Conservation (phyloP, 1,284 basidiomycete genomes). For the Cystobasidium sp. region DNA sequence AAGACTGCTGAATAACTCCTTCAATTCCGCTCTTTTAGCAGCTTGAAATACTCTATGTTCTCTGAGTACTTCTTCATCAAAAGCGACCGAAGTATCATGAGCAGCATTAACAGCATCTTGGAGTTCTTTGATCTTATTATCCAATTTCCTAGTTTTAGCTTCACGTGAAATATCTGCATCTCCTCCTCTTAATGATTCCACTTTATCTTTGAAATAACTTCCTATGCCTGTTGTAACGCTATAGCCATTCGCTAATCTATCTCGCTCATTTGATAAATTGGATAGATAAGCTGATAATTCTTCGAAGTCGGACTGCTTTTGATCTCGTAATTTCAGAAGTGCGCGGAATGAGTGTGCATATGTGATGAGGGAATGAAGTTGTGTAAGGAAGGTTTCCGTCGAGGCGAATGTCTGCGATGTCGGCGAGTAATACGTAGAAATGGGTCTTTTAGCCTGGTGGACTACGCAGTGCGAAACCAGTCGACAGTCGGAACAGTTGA, state of each 20-base stretch:
- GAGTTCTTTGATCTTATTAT: constrained; percentile 93
- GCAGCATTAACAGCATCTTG: constrained; percentile 94
- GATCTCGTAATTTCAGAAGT: constrained; percentile 91
- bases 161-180: constrained; percentile 92
- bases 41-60: constrained; percentile 89
- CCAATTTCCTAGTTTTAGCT: constrained; percentile 89
- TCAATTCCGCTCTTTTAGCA: constrained; percentile 92
- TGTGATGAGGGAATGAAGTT: constrained; percentile 83
- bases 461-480: neutral
- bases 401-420: constrained; percentile 71
- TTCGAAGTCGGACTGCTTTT: constrained; percentile 98
- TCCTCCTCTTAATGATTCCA: constrained; percentile 86
- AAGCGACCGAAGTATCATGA: constrained; percentile 92
- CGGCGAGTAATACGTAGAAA: neutral
- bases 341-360: constrained; percentile 88
- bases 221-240: constrained; percentile 67
- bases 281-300: constrained; percentile 94
- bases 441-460: too few species aligned
- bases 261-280: constrained; percentile 85
- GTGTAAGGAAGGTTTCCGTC: constrained; percentile 82
- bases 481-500: constrained; percentile 36
- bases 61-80: constrained; percentile 87
- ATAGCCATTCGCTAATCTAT: constrained; percentile 75
- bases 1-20: constrained; percentile 83
- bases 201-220: constrained; percentile 89